Percentiles rank a stretch among this genome's conserved stretches.
phyloP scores from a whole-genome alignment of 768 basidiomycete species.

The Boletus bicolor region DNA sequence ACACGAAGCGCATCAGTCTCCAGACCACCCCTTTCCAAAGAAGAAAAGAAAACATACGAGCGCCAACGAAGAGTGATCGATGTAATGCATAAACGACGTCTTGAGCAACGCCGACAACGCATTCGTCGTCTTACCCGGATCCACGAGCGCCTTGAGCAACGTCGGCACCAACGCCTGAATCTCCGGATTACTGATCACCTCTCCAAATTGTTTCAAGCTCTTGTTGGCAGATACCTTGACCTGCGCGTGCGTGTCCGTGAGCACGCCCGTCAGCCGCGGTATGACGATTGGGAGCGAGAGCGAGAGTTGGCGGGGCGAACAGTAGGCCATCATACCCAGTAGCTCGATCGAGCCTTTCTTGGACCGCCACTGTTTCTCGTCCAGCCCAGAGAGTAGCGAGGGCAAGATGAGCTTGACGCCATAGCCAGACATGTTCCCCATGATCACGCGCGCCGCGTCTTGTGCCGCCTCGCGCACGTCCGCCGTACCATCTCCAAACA shows the following conservation, averaged over 20 bases:
- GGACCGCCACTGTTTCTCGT: slow-evolving; percentile 98
- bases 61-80: slow-evolving; percentile 94
- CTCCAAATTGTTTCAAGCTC: slow-evolving; percentile 95
- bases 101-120: slow-evolving; percentile 85
- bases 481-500: slow-evolving; percentile 81
- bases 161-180: slow-evolving; percentile 87
- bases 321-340: slow-evolving; percentile 98
- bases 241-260: slow-evolving; percentile 97
- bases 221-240: slow-evolving; percentile 91
- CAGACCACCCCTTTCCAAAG: background rate
- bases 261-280: slow-evolving; percentile 88
- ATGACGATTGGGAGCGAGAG: slow-evolving; percentile 95
- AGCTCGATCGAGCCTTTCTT: slow-evolving; percentile 98
- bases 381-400: slow-evolving; percentile 81
- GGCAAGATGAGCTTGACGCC: slow-evolving; percentile 95
- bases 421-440: slow-evolving; percentile 92
- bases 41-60: slow-evolving; percentile 45
- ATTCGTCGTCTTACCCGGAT: slow-evolving; percentile 85
- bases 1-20: background rate
- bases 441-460: slow-evolving; percentile 90
- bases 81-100: slow-evolving; percentile 97
- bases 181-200: slow-evolving; percentile 97
- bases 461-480: slow-evolving; percentile 94
- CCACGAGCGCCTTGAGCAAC: slow-evolving; percentile 91
- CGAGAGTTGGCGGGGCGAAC: slow-evolving; percentile 92